Conservation (phyloP, 2,329 filamentous ascomycete genomes). For the Penicillium sp. region DNA sequence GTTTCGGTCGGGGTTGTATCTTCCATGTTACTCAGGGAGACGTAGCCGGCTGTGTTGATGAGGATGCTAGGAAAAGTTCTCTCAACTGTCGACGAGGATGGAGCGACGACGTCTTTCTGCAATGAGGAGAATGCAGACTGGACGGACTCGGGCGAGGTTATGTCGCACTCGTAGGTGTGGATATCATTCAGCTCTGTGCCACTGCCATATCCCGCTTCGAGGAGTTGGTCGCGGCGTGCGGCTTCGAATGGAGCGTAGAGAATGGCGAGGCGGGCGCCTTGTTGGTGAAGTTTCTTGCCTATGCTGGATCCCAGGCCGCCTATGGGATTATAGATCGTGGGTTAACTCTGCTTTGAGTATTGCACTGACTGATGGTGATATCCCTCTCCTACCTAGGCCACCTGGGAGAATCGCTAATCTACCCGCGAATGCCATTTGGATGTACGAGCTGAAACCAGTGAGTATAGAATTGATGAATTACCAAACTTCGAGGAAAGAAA, state of each 20-base stretch:
- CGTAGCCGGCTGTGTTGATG: slow-evolving; percentile 49
- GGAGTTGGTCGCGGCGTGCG: slow-evolving; percentile 36
- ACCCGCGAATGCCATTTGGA: slow-evolving; percentile 37
- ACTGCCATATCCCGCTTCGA: slow-evolving; percentile 39
- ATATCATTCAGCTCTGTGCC: slow-evolving; percentile 26
- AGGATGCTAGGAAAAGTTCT: slow-evolving; percentile 41
- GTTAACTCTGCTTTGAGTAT: slow-evolving; percentile 20
- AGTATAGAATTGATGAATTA: neutral
- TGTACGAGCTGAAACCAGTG: neutral
- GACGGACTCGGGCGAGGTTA: slow-evolving; percentile 51
- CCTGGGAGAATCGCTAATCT: slow-evolving; percentile 48
- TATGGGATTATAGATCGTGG: slow-evolving; percentile 12
- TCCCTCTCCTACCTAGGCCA: slow-evolving; percentile 40
- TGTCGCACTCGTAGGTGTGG: slow-evolving; percentile 48
- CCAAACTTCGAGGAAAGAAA: neutral
- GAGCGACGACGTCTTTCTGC: slow-evolving; percentile 25
- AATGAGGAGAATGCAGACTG: slow-evolving; percentile 44
- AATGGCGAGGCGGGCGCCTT: slow-evolving; percentile 48
- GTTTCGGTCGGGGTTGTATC: slow-evolving; percentile 46
- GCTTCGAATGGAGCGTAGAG: slow-evolving; percentile 52
- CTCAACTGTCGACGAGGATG: slow-evolving; percentile 19
- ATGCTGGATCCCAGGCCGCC: slow-evolving; percentile 48
- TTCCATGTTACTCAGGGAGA: slow-evolving; percentile 49
- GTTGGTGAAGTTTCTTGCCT: slow-evolving; percentile 42
- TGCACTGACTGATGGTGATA: neutral